These are phyloP conservation scores for Solanum acaule DNA, from an alignment of 257 asterid species.

Conservation along the genomic window DNA sequence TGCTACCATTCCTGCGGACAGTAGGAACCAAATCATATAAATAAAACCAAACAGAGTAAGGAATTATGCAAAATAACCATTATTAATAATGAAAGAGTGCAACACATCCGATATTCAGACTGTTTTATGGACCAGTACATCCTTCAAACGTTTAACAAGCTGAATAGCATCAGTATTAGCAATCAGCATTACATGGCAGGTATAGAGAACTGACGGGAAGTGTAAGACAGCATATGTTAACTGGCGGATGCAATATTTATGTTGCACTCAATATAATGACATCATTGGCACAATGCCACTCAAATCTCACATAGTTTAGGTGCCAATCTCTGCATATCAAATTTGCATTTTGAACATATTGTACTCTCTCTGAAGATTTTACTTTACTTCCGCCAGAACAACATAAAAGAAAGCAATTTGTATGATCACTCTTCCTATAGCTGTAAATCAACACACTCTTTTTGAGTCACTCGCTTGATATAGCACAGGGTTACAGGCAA, in stretches of 20 bases:
- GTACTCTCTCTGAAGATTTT: not conserved
- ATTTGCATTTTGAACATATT: not conserved
- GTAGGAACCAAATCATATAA: not conserved
- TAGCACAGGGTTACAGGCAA: not conserved
- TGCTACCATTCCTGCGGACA: constrained; percentile 73
- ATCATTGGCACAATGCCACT: not conserved
- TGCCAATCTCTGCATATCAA: not conserved
- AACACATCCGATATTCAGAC: not conserved
- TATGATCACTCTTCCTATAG: not conserved
- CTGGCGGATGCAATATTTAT: not conserved
- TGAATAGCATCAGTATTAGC: not conserved
- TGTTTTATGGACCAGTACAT: not conserved
- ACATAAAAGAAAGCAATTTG: not conserved
- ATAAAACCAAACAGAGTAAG: not conserved
- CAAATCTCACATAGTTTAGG: not conserved
- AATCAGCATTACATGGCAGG: not conserved
- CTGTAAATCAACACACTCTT: not conserved
- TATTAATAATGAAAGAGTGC: not conserved
- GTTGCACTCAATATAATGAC: not conserved
- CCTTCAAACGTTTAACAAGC: not conserved
- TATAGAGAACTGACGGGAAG: not conserved
- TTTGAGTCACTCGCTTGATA: not conserved
- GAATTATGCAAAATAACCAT: not conserved
- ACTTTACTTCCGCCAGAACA: not conserved
- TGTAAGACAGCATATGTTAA: not conserved